These are phyloP conservation scores for Colletotrichum sp. DNA, from an alignment of 2,329 filamentous ascomycete species.

Conservation along the genomic window DNA sequence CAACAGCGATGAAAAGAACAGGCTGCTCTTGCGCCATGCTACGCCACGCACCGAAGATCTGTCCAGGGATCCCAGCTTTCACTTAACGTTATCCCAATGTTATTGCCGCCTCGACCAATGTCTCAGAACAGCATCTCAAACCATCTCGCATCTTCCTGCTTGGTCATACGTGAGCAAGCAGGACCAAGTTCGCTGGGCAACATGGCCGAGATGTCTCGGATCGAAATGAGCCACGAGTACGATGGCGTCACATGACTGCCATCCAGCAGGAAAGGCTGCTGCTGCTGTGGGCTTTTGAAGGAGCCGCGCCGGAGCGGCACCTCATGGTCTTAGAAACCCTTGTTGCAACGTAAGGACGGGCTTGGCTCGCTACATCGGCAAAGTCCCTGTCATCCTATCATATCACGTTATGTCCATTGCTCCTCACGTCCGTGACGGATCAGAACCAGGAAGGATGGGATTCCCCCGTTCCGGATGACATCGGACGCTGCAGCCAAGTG, in stretches of 20 bases:
- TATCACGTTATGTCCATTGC: neutral
- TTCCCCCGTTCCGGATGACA: neutral
- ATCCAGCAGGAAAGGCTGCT: neutral
- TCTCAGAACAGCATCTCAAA: neutral
- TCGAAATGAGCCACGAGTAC: neutral
- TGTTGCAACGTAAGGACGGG: neutral
- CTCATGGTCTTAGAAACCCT: neutral
- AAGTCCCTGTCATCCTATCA: neutral
- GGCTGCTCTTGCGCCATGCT: neutral
- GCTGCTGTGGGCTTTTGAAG: neutral
- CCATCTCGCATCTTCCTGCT: neutral
- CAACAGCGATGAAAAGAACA: neutral
- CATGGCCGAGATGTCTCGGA: constrained; percentile 2
- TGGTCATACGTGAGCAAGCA: neutral
- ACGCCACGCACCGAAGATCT: constrained; percentile 1
- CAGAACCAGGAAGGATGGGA: neutral
- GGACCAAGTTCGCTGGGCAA: neutral
- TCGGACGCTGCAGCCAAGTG: constrained; percentile 9
- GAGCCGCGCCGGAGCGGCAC: neutral
- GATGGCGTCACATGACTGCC: neutral
- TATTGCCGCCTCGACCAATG: neutral
- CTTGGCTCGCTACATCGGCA: neutral
- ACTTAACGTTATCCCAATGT: neutral
- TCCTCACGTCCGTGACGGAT: neutral
- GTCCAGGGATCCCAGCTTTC: neutral